Conservation (phyloP, 83 land plant genomes). For the Thuja plicata region DNA sequence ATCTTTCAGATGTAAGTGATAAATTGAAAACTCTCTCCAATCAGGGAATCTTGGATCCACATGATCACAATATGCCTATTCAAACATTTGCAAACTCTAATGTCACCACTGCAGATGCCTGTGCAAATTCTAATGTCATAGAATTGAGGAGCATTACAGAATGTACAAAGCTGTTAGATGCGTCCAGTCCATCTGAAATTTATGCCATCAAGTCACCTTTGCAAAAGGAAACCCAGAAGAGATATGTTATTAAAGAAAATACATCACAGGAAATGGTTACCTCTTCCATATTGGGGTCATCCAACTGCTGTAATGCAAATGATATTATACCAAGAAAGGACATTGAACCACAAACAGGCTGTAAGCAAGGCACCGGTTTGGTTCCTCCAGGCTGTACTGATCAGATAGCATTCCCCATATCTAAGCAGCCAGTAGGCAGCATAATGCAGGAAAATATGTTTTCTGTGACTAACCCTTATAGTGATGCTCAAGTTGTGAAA, state of each 20-base stretch:
- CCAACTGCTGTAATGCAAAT: background rate
- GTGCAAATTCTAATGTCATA: background rate
- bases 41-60: background rate
- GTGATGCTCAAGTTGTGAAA: background rate
- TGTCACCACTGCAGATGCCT: background rate
- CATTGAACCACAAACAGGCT: background rate
- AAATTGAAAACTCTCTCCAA: background rate
- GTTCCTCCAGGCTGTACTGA: background rate
- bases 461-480: background rate
- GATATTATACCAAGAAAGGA: background rate
- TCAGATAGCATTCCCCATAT: background rate
- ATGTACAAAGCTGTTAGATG: background rate
- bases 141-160: background rate
- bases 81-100: background rate
- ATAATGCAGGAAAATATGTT: background rate
- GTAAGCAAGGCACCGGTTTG: background rate
- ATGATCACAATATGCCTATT: background rate
- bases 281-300: background rate
- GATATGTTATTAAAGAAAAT: background rate
- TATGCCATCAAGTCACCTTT: background rate
- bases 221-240: background rate
- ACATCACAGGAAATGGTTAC: background rate
- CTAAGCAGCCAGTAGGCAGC: background rate
- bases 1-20: background rate
- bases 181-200: background rate